Base-by-base conservation (phyloP, 805 yeast genomes). In the Metschnikowia kofuensis region DNA sequence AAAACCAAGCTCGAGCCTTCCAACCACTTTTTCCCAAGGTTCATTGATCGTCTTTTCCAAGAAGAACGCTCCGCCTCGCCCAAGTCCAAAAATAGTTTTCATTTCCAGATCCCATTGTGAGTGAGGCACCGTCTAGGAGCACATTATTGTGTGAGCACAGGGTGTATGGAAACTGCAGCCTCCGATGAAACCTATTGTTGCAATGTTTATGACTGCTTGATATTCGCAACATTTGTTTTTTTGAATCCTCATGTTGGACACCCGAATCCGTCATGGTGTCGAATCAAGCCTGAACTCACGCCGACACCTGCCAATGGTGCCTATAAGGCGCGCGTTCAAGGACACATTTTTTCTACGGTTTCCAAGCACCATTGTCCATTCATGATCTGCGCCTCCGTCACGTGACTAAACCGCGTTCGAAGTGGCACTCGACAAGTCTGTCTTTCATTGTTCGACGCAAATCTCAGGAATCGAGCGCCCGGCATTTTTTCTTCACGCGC, bases 391-490 rank as follows among this genome's bases (percentile, higher is more conserved):
- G 21, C 46, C 46, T 35, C 31, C 21, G 10, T 38, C 55, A 46
- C 56, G 50, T 47, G 51, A 47, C 43, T 36, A 26, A 7, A 29
- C 36, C 40, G 35, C 34, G 40, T 47, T 40, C 34, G 12, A 40
- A 31, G 9, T 5, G 16, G 32, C 29, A 16, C 35, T 26, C 8
- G 7, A 21, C 14, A 14, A 31, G 39, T 30, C 6, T 39, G 21
- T 21, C 21, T 21, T 21, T 21, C 21, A 21, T 45, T 40, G 35
- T 34, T 31, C n/a, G 12, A 28, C 39, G 21, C 47, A 31, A 35
- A 38, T 45, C 47, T 42, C 38, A 26, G 31, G 38, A 30, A 10
- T 30, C 32, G 13, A 30, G 10, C 13, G 32, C 32, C 13, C 32
- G 32, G 32, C 32, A 12, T 9, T 30, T 30, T 30, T 11, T 29